Percentiles rank a stretch among this genome's conserved stretches.
Evolutionary conservation across 805 yeast species (phyloP).

Genomic region (Saturnispora quitensis): DNA sequence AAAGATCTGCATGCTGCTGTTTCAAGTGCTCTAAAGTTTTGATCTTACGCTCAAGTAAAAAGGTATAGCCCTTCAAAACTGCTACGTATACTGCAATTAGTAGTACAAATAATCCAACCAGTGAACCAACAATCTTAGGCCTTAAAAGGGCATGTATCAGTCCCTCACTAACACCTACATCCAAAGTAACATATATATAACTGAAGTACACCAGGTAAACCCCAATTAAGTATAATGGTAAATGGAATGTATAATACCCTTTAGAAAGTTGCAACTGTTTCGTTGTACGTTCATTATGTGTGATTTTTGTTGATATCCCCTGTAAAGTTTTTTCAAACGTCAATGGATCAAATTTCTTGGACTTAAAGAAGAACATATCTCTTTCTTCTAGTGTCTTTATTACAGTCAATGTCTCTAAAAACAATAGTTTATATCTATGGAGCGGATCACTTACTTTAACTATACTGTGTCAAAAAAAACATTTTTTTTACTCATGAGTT

Average conservation of each 20-base stretch:
- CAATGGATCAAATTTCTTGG: conserved; percentile 33
- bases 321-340: conserved; percentile 36
- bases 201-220: conserved; percentile 20
- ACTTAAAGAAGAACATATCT: conserved; percentile 14
- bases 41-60: conserved; percentile 19
- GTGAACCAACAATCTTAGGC: conserved; percentile 11
- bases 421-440: neutral
- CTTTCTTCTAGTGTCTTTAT: neutral
- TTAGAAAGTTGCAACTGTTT: conserved; percentile 13
- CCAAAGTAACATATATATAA: conserved; percentile 13
- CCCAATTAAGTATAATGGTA: conserved; percentile 15
- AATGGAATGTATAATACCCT: conserved; percentile 13
- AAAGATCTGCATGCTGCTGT: conserved; percentile 30
- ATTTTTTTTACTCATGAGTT: neutral
- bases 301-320: conserved; percentile 29
- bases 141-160: neutral
- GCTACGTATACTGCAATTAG: conserved; percentile 9
- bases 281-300: conserved; percentile 18
- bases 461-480: neutral
- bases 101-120: conserved; percentile 6
- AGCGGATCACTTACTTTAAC: neutral
- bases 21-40: conserved; percentile 20
- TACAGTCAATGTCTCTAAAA: neutral
- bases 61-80: conserved; percentile 13
- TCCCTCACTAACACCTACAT: neutral